Percentiles rank a stretch among this genome's conserved stretches.
Evolutionary conservation across 305 asterid species (phyloP).

Genomic region (Fraxinus floribunda): DNA sequence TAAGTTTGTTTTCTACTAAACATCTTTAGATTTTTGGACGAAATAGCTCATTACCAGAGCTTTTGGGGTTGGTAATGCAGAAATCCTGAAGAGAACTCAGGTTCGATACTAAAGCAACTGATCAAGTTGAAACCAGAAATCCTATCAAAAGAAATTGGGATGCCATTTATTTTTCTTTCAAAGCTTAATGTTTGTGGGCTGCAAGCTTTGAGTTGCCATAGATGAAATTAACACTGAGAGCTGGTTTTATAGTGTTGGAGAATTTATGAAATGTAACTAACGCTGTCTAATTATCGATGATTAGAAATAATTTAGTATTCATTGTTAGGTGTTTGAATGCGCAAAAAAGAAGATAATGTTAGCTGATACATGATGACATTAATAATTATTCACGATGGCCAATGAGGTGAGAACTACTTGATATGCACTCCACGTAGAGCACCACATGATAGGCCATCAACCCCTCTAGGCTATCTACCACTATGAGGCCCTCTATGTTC

Average conservation of each 20-base stretch:
- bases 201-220: not conserved
- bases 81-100: slow-evolving; percentile 31
- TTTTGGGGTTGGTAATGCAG: slow-evolving; percentile 19
- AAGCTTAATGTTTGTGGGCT: not conserved
- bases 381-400: too few species aligned
- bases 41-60: slow-evolving; percentile 4
- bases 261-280: not conserved
- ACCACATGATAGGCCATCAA: too few species aligned
- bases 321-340: not conserved
- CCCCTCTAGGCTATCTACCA: too few species aligned
- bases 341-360: too few species aligned
- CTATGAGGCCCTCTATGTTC: too few species aligned
- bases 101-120: slow-evolving; percentile 20
- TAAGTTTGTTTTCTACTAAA: not conserved
- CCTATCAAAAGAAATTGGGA: slow-evolving; percentile 4
- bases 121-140: slow-evolving; percentile 10
- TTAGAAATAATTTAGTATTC: not conserved
- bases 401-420: too few species aligned
- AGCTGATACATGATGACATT: too few species aligned
- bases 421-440: too few species aligned
- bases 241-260: not conserved
- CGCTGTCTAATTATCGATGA: not conserved
- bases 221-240: not conserved
- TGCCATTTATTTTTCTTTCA: not conserved
- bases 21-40: too few species aligned